Base-by-base conservation (phyloP, 305 asterid genomes). In the Solanum hybrid region DNA sequence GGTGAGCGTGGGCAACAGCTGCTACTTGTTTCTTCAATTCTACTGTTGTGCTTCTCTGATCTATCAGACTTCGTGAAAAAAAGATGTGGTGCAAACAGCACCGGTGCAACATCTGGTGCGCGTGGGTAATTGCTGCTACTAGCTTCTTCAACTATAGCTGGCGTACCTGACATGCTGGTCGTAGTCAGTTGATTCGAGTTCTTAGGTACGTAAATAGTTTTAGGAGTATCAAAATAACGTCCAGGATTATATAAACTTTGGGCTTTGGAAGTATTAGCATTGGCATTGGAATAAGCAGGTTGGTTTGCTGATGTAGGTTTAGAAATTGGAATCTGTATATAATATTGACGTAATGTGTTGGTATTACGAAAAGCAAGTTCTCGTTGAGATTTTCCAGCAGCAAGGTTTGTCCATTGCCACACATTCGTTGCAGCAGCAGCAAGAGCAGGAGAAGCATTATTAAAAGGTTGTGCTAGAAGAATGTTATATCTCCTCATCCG, bases 381-480 rank as follows among this genome's bases (percentile, higher is more conserved):
- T 40, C 88, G 88, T n/a, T 93, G 93, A n/a, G 72, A 80, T 19
- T 94, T 93, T 45, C 94, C 95, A 32, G 88, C 36, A 40, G 86
- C 90, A 35, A 92, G 93, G 88, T 91, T 92, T 36, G 93, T 87
- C 97, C 96, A 94, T 19, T 26, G 90, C 96, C 96, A 95, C 2
- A 93, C 94, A 32, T 82, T 91, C 64, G 89, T 91, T 14, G 94
- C 94, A 31, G 95, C 96, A 45, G 95, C 94, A 78, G 90, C 92
- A 86, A 95, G 97, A 75, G 94, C 90, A 8, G 91, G 91, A 3
- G 95, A 93, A 24, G 95, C 93, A 60, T 7, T 60, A 72, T 92
- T 80, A 27, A 31, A 37, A 56, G 97, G 96, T 87, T 95, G 96
- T 38, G 97, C 95, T 9, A 93, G 81, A 85, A 95, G 95, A 88